Conservation (phyloP, 208 protist genomes). For the Histomonas meleagridis region DNA sequence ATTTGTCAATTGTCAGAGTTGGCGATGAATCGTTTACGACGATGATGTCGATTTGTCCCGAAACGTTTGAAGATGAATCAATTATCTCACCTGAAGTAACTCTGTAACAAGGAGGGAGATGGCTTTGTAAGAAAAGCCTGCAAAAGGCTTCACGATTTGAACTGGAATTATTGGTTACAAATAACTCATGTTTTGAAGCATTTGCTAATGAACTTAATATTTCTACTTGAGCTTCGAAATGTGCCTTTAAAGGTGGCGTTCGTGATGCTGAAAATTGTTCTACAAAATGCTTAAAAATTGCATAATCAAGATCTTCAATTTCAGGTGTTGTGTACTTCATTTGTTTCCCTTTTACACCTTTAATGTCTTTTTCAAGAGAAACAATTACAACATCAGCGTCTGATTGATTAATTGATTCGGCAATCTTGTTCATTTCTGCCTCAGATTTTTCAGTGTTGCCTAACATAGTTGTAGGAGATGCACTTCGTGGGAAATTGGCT, state of each 20-base stretch:
- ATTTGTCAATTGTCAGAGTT: not conserved
- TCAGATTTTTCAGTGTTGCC: not conserved
- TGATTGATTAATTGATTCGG: not conserved
- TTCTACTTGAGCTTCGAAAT: not conserved
- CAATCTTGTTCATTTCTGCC: not conserved
- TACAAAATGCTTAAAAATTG: not conserved
- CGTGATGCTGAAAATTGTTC: not conserved
- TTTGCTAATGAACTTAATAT: not conserved
- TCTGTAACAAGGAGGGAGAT: not conserved
- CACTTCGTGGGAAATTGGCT: too few species aligned
- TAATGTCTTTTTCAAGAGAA: not conserved
- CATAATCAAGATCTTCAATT: not conserved
- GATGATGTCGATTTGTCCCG: not conserved
- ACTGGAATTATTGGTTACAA: not conserved
- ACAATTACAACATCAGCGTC: not conserved
- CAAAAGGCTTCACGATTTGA: not conserved
- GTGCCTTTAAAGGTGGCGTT: not conserved
- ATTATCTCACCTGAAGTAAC: not conserved
- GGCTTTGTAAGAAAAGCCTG: not conserved
- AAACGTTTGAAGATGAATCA: not conserved
- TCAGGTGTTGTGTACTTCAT: not conserved
- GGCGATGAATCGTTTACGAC: not conserved
- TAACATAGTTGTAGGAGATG: too few species aligned
- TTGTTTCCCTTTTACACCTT: not conserved
- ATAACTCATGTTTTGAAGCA: slow-evolving; percentile 2